Conservation (phyloP, 1,284 basidiomycete genomes). For the Grifola frondosa region DNA sequence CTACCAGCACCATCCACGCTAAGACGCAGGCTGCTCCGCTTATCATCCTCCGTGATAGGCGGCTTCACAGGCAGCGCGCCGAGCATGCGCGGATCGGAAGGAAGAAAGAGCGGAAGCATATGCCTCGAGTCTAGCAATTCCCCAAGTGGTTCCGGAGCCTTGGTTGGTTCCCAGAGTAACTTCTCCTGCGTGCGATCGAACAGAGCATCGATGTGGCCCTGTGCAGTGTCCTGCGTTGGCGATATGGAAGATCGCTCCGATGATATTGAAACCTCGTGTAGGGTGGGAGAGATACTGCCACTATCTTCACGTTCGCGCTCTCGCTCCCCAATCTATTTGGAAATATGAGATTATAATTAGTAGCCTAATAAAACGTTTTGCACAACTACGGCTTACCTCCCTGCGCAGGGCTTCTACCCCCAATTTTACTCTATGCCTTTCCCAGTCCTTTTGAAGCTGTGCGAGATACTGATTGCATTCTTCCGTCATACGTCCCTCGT, state of each 20-base stretch:
- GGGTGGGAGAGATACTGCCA: slow-evolving; percentile 43
- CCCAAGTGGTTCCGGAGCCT: slow-evolving; percentile 78
- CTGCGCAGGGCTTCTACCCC: slow-evolving; percentile 79
- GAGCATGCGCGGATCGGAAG: slow-evolving; percentile 75
- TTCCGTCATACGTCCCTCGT: slow-evolving; percentile 89
- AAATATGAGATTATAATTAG: too few relatives aligned
- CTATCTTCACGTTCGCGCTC: slow-evolving; percentile 59
- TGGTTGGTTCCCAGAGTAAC: slow-evolving; percentile 72
- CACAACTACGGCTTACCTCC: slow-evolving; percentile 48
- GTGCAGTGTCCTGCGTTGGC: slow-evolving; percentile 36
- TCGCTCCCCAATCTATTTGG: slow-evolving; percentile 68
- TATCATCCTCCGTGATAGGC: slow-evolving; percentile 37
- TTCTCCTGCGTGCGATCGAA: slow-evolving; percentile 70
- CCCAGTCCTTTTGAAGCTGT: slow-evolving; percentile 96
- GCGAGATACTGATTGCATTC: slow-evolving; percentile 93
- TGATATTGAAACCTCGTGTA: slow-evolving; percentile 40
- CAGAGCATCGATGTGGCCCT: slow-evolving; percentile 70
- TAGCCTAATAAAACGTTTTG: too few relatives aligned
- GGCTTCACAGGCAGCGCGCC: slow-evolving; percentile 63
- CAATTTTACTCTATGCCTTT: slow-evolving; percentile 79
- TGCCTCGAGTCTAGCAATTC: slow-evolving; percentile 88
- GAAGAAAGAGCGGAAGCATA: slow-evolving; percentile 89
- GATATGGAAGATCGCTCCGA: slow-evolving; percentile 30
- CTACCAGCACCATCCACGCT: slow-evolving; percentile 37
- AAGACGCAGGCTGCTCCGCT: slow-evolving; percentile 28